A percentile compares a stretch with the other conserved stretches of the same genome.
phyloP scores from a whole-genome alignment of 2,329 filamentous ascomycete genomes.

The Aspergillus hiratsukae region DNA sequence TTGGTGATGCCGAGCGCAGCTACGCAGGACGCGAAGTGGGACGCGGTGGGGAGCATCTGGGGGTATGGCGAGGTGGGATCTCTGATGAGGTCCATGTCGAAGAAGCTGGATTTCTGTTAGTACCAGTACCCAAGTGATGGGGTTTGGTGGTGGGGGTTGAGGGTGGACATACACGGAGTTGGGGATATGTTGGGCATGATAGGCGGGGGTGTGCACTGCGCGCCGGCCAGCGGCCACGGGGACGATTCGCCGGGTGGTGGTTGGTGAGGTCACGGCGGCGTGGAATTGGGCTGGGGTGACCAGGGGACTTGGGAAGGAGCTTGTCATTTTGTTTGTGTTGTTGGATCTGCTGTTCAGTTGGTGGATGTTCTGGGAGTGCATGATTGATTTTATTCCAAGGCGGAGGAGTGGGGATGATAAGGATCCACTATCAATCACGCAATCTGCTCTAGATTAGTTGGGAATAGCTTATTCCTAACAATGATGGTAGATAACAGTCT shows the following conservation, averaged over 20 bases:
- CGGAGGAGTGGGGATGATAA: not conserved
- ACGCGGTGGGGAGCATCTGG: constrained; percentile 24
- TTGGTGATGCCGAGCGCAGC: constrained; percentile 15
- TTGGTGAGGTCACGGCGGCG: not conserved
- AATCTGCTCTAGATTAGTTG: not conserved
- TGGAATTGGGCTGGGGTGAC: constrained; percentile 13
- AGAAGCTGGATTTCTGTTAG: constrained; percentile 19
- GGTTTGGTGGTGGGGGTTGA: no score
- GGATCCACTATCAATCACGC: no score
- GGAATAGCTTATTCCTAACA: not conserved
- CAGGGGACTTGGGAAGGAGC: constrained; percentile 9
- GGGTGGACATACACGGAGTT: constrained; percentile 16
- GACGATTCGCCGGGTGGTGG: constrained; percentile 13
- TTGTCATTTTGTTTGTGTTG: not conserved
- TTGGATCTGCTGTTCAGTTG: no score
- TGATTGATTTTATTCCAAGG: not conserved
- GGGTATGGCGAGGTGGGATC: constrained; percentile 22
- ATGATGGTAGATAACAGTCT: no score
- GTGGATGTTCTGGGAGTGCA: not conserved
- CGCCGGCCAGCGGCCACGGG: constrained; percentile 21
- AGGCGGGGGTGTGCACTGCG: constrained; percentile 9
- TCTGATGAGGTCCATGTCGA: constrained; percentile 24
- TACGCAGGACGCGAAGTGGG: constrained; percentile 19
- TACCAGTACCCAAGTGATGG: no score
- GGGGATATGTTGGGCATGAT: constrained; percentile 18